phyloP scores from a whole-genome alignment of 2,329 filamentous ascomycete genomes.

The Nigrograna mackinnonii region DNA sequence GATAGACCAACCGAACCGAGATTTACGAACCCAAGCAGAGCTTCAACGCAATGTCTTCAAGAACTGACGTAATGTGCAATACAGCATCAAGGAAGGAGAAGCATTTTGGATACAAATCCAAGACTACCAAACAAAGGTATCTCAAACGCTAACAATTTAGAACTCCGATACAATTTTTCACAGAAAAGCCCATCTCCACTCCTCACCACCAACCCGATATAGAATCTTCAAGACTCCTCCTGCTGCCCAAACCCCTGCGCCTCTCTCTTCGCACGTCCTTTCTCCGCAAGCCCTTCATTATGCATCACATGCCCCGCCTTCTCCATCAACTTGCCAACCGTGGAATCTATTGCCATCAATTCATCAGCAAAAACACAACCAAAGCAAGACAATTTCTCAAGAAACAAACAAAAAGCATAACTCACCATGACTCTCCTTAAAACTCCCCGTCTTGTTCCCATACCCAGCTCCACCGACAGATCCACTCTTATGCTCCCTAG shows the following conservation, averaged over 20 bases:
- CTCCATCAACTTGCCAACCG: conserved; percentile 61
- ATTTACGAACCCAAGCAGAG: too few species aligned
- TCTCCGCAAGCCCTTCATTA: conserved; percentile 52
- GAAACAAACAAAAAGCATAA: conserved; percentile 3
- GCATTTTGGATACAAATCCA: too few species aligned
- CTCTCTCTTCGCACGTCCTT: conserved; percentile 57
- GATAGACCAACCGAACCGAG: too few species aligned
- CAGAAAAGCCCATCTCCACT: too few species aligned
- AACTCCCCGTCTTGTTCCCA: conserved; percentile 43
- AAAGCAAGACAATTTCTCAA: neutral
- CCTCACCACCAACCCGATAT: too few species aligned
- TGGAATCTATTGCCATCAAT: conserved; percentile 43
- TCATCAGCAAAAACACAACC: conserved; percentile 4
- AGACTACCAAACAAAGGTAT: too few species aligned
- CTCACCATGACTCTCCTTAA: conserved; percentile 19
- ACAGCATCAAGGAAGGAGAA: too few species aligned
- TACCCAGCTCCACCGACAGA: conserved; percentile 39
- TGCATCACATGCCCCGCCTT: conserved; percentile 58
- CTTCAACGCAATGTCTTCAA: too few species aligned
- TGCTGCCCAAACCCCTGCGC: conserved; percentile 19
- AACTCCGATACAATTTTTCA: too few species aligned
- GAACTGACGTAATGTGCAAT: too few species aligned
- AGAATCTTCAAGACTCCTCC: too few species aligned
- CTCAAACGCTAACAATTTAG: too few species aligned
- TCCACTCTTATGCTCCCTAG: conserved; percentile 30